Base-by-base conservation (phyloP, 306 rosid species). In the Cicer chorassanicum region DNA sequence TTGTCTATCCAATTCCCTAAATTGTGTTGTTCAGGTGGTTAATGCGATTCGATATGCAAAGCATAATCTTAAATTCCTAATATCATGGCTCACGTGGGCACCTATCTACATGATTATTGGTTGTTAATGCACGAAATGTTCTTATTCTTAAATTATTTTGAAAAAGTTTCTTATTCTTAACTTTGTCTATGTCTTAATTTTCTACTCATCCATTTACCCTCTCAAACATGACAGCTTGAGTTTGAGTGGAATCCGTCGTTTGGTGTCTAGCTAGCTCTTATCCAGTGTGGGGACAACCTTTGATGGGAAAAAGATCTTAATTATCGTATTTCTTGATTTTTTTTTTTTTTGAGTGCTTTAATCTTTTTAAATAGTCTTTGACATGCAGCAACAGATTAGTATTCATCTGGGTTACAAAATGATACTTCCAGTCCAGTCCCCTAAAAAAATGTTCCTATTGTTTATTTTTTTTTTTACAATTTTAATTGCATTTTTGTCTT, bases 241-340 rank as follows among this genome's bases (percentile, higher is more conserved):
- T 80, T 29, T 56, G 73, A 72, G 59, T 44, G 60, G 40, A 61
- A 13, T 19, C 8, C 29, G 1, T 76, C 38, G 77, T 69, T 68
- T 65, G 84, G 43, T 80, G 79, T 53, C 71, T 1, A 12, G 72
- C 76, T 2, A 12, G 66, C 77, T 78, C 60, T 73, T 76, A 45
- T 82, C 85, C 63, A 56, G 11, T 57, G 76, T 70, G 83, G 82
- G 83, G 77, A 73, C 72, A 15, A 74, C 34, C 68, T 62, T 63
- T 68, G 40, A 57, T 51, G 36, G 11, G 7, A 9, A 24, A 1
- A 5, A 70, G 8, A 61, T 61, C 46, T 68, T 41, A 70, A 48
- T 70, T 34, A 50, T 78, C n/a, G 7, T n/a, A 11, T 78, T 78
- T 40, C 66, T 61, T 70, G 10, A 6, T 50, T 51, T 13, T 71